Conservation (phyloP, 495 filamentous ascomycete genomes). For the Penicillium mononematosum region DNA sequence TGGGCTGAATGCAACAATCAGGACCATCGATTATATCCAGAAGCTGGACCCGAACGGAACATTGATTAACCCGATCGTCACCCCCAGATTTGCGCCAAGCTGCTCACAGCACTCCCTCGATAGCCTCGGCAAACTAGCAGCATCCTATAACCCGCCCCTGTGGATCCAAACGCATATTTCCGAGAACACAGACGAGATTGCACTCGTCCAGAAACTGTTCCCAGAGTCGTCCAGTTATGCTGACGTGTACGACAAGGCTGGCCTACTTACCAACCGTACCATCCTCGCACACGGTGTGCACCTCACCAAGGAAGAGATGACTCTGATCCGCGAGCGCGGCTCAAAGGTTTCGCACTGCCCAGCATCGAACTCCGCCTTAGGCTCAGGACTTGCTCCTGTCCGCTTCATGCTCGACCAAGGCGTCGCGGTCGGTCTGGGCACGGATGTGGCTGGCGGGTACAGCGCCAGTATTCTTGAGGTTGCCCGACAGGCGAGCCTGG, state of each 20-base stretch:
- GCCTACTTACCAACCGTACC: slow-evolving; percentile 67
- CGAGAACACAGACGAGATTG: slow-evolving; percentile 74
- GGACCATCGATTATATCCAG: slow-evolving; percentile 65
- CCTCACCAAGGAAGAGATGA: slow-evolving; percentile 60
- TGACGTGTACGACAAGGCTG: slow-evolving; percentile 70
- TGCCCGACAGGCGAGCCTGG: slow-evolving; percentile 69
- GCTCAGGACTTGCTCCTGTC: slow-evolving; percentile 70
- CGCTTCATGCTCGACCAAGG: slow-evolving; percentile 71
- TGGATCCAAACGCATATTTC: slow-evolving; percentile 89
- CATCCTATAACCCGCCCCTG: slow-evolving; percentile 51
- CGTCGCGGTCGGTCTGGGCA: slow-evolving; percentile 78
- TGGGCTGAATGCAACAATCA: slow-evolving; percentile 55
- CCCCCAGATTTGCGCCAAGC: slow-evolving; percentile 83
- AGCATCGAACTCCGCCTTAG: slow-evolving; percentile 75
- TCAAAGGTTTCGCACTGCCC: slow-evolving; percentile 83
- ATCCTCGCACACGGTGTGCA: slow-evolving; percentile 89
- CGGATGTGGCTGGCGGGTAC: slow-evolving; percentile 86
- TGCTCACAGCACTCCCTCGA: slow-evolving; percentile 62
- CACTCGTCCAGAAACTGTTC: slow-evolving; percentile 68
- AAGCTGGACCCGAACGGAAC: slow-evolving; percentile 59
- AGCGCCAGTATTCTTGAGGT: slow-evolving; percentile 73
- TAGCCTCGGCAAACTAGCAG: slow-evolving; percentile 61
- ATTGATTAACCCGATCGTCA: slow-evolving; percentile 76
- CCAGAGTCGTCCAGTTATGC: slow-evolving; percentile 65
- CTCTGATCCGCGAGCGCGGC: slow-evolving; percentile 56